Evolutionary conservation across 257 asterid species (phyloP).

Genomic region (Salvia splendens): DNA sequence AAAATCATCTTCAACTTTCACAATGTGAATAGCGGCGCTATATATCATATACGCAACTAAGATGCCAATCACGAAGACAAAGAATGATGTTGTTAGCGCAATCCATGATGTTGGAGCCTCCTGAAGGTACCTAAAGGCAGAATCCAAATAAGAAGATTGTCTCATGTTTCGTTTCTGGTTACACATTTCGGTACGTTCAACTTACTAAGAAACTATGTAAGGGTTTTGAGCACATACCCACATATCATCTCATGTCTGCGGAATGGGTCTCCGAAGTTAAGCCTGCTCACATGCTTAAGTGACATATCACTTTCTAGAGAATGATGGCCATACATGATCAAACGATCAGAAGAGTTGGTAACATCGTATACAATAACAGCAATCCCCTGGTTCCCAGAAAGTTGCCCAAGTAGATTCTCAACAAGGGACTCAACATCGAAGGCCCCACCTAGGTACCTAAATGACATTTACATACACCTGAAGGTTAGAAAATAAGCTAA

Average conservation of each 20-base stretch:
- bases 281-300: constrained; percentile 67
- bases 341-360: constrained; percentile 77
- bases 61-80: constrained; percentile 52
- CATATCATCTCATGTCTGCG: constrained; percentile 93
- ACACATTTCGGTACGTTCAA: not conserved
- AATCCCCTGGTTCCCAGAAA: constrained; percentile 75
- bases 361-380: constrained; percentile 80
- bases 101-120: constrained; percentile 70
- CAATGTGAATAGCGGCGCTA: constrained; percentile 69
- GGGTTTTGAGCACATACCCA: constrained; percentile 49
- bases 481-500: too few relatives aligned
- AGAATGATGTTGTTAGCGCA: constrained; percentile 59
- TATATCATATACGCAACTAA: constrained; percentile 65
- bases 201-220: too few relatives aligned
- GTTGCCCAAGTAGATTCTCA: constrained; percentile 88
- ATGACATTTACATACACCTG: not conserved
- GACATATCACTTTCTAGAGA: constrained; percentile 60
- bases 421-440: constrained; percentile 92
- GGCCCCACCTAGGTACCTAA: constrained; percentile 93
- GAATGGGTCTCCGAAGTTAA: constrained; percentile 89
- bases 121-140: constrained; percentile 62
- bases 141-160: constrained; percentile 16
- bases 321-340: constrained; percentile 70
- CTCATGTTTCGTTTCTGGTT: not conserved
- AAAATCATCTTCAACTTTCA: constrained; percentile 77